Percentiles rank a stretch among this genome's conserved stretches.
phyloP scores from a whole-genome alignment of 2,329 filamentous ascomycete species.

The Fusarium sublunatum region DNA sequence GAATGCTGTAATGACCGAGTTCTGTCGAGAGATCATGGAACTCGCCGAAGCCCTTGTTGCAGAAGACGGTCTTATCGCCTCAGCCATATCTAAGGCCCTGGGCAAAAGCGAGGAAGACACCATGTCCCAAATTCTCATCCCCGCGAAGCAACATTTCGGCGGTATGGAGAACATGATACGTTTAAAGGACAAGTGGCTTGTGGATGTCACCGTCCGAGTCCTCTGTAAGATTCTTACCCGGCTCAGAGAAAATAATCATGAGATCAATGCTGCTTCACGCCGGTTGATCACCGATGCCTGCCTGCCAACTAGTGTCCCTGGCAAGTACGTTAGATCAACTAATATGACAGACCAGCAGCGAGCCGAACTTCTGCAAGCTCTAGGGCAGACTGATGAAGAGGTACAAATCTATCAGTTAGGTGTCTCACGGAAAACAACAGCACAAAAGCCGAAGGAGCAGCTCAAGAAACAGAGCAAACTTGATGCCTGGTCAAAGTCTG shows the following conservation, averaged over 20 bases:
- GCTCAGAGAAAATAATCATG: constrained; percentile 80
- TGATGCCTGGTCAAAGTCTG: constrained; percentile 71
- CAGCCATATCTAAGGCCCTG: constrained; percentile 63
- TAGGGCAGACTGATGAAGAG: constrained; percentile 69
- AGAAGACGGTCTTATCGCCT: constrained; percentile 84
- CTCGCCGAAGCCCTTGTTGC: constrained; percentile 87
- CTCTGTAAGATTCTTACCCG: constrained; percentile 86
- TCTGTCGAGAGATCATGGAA: constrained; percentile 95
- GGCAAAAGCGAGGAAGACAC: constrained; percentile 53
- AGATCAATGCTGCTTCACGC: constrained; percentile 70
- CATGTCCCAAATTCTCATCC: constrained; percentile 55
- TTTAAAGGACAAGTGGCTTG: constrained; percentile 86
- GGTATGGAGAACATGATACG: constrained; percentile 89
- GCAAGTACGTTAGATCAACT: constrained; percentile 73
- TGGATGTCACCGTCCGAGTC: constrained; percentile 82
- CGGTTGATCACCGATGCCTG: constrained; percentile 75
- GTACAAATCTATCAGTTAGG: constrained; percentile 61
- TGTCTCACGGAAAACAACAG: constrained; percentile 41
- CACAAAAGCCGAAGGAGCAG: constrained; percentile 48
- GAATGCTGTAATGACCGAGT: constrained; percentile 85
- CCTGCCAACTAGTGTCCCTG: constrained; percentile 63
- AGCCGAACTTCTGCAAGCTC: constrained; percentile 77
- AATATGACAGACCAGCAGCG: constrained; percentile 86
- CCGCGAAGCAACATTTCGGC: constrained; percentile 63
- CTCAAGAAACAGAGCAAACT: constrained; percentile 68